Conservation (phyloP, 2,329 filamentous ascomycete genomes). For the Talaromyces sp. region DNA sequence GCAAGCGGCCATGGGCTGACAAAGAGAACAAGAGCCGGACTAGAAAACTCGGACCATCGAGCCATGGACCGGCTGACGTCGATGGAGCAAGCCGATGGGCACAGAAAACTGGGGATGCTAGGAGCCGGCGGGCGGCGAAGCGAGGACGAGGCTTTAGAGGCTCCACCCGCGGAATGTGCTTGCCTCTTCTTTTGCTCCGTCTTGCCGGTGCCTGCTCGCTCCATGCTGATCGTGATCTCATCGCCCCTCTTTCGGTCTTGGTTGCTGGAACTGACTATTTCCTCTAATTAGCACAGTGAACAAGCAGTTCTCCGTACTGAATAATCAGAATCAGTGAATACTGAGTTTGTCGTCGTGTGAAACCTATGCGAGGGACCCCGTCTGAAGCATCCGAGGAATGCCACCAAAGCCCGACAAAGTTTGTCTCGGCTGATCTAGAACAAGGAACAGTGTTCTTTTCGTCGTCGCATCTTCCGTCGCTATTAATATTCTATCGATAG, state of each 20-base stretch:
- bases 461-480: too few species aligned
- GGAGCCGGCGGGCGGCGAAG: constrained; percentile 2
- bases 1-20: not conserved
- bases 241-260: too few species aligned
- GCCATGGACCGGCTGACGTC: constrained; percentile 9
- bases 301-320: too few species aligned
- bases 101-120: constrained; percentile 8
- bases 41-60: not conserved
- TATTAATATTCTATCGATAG: too few species aligned
- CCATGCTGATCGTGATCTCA: not conserved
- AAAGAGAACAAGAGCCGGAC: not conserved
- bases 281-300: too few species aligned
- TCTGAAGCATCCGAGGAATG: constrained; percentile 7
- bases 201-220: too few species aligned
- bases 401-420: not conserved
- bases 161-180: not conserved
- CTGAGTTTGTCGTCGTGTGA: too few species aligned
- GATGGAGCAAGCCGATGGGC: constrained; percentile 6
- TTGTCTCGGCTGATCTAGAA: not conserved
- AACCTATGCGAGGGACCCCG: not conserved
- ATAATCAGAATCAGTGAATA: too few species aligned
- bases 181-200: too few species aligned
- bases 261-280: too few species aligned
- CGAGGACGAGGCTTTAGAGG: not conserved
- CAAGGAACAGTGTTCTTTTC: too few species aligned